Percentiles rank a stretch among this genome's conserved stretches.
Evolutionary conservation across 1,284 basidiomycete genomes (phyloP).

Genomic region (Irpex sp.): DNA sequence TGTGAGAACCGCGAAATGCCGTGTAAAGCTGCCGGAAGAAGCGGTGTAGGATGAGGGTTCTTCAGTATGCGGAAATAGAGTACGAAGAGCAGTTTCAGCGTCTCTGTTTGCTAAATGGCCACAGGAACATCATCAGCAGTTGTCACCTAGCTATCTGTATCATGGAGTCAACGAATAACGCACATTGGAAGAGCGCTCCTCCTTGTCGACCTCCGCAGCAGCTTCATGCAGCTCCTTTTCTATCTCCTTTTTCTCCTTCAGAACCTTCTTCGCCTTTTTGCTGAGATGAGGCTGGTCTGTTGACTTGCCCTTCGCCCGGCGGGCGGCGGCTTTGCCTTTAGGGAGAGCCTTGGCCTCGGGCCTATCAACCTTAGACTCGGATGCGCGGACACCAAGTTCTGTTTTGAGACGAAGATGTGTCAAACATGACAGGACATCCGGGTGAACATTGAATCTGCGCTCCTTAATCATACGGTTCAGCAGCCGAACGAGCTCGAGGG

Average conservation of each 20-base stretch:
- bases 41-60: slow-evolving; percentile 74
- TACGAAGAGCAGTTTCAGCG: slow-evolving; percentile 95
- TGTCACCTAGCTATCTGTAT: slow-evolving; percentile 11
- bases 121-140: slow-evolving; percentile 10
- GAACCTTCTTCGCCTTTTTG: slow-evolving; percentile 80
- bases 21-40: slow-evolving; percentile 86
- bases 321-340: slow-evolving; percentile 47
- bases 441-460: slow-evolving; percentile 85
- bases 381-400: slow-evolving; percentile 81
- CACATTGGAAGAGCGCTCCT: slow-evolving; percentile 83
- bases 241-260: slow-evolving; percentile 84
- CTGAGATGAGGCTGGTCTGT: slow-evolving; percentile 73
- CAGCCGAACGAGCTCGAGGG: slow-evolving; percentile 87
- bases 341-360: slow-evolving; percentile 36
- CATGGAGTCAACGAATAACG: slow-evolving; percentile 28
- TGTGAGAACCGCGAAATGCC: slow-evolving; percentile 95
- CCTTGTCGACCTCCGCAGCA: slow-evolving; percentile 90
- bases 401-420: slow-evolving; percentile 85
- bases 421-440: slow-evolving; percentile 84
- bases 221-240: slow-evolving; percentile 91
- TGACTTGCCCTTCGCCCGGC: slow-evolving; percentile 56
- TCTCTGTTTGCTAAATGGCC: slow-evolving; percentile 85
- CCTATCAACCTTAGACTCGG: slow-evolving; percentile 62
- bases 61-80: slow-evolving; percentile 98
- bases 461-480: slow-evolving; percentile 98